Percentiles rank a stretch among this genome's conserved stretches.
Evolutionary conservation across 2,329 filamentous ascomycete genomes (phyloP).

Genomic region (Microdochium bolleyi): DNA sequence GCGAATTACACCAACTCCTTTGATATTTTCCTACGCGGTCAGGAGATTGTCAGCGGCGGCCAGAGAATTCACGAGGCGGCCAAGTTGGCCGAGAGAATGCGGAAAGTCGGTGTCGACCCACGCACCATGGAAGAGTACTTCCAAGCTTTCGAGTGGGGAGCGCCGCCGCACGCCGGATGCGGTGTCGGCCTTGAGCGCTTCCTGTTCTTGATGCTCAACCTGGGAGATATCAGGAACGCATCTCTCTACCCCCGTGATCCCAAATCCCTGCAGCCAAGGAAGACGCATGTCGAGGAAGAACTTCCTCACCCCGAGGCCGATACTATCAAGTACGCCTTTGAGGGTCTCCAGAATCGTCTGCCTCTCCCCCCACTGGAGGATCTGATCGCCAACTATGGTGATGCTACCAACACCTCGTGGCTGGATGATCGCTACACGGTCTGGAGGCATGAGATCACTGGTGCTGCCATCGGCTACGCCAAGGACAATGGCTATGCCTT

Average conservation of each 20-base stretch:
- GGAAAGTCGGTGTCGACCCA: constrained; percentile 65
- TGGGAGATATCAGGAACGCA: constrained; percentile 84
- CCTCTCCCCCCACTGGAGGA: constrained; percentile 71
- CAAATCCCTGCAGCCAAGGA: constrained; percentile 68
- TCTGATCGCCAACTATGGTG: constrained; percentile 90
- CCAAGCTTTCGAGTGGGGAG: constrained; percentile 78
- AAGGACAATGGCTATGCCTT: constrained; percentile 68
- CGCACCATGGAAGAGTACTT: constrained; percentile 87
- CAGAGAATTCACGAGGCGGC: constrained; percentile 82
- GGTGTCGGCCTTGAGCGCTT: constrained; percentile 87
- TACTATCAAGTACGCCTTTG: constrained; percentile 57
- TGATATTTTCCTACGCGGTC: constrained; percentile 88
- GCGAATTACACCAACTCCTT: constrained; percentile 71
- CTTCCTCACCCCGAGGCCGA: constrained; percentile 85
- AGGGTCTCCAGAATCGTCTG: constrained; percentile 33
- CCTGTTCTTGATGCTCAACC: constrained; percentile 74
- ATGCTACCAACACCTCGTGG: constrained; percentile 91
- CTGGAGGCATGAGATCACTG: constrained; percentile 73
- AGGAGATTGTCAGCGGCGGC: constrained; percentile 86
- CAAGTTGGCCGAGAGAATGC: constrained; percentile 72
- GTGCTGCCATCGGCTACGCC: constrained; percentile 80
- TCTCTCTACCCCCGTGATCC: constrained; percentile 85
- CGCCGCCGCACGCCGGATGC: constrained; percentile 82
- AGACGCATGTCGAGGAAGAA: constrained; percentile 29
- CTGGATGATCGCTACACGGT: constrained; percentile 81